phyloP scores from a whole-genome alignment of 352 stramenopile species.

The Aphanomyces invadans region DNA sequence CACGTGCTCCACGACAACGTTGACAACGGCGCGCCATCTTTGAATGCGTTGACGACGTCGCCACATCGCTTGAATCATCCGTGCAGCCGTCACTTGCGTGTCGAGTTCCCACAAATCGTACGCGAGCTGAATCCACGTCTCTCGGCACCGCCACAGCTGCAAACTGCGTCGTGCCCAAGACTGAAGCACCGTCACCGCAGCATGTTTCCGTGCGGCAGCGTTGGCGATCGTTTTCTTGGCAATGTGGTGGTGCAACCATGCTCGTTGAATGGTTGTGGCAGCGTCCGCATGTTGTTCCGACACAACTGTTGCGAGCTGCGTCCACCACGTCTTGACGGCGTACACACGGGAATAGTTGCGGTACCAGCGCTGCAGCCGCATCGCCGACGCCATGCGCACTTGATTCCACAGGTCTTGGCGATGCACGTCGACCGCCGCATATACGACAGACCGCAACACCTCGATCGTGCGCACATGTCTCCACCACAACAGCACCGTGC shows the following conservation, averaged over 20 bases:
- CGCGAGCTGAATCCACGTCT: neutral
- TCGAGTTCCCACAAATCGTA: neutral
- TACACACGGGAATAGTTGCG: neutral
- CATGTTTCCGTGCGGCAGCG: neutral
- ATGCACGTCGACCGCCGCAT: neutral
- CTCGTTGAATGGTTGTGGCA: neutral
- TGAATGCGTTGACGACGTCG: neutral
- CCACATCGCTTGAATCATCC: neutral
- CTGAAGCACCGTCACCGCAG: neutral
- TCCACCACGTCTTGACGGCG: neutral
- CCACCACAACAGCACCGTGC: neutral
- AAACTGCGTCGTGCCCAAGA: neutral
- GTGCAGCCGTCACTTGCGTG: neutral
- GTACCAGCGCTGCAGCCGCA: slow-evolving; percentile 1
- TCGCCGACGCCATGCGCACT: neutral
- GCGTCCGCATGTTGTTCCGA: neutral
- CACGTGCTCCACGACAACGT: neutral
- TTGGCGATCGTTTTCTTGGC: neutral
- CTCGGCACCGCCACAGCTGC: neutral
- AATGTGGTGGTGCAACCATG: neutral
- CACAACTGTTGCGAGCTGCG: neutral
- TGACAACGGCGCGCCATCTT: neutral
- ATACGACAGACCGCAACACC: neutral
- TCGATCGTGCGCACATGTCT: no score
- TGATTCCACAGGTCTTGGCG: slow-evolving; percentile 1